These are phyloP conservation scores for Phytopythium kandeliae DNA, from an alignment of 352 stramenopile genomes.

Conservation along the genomic window DNA sequence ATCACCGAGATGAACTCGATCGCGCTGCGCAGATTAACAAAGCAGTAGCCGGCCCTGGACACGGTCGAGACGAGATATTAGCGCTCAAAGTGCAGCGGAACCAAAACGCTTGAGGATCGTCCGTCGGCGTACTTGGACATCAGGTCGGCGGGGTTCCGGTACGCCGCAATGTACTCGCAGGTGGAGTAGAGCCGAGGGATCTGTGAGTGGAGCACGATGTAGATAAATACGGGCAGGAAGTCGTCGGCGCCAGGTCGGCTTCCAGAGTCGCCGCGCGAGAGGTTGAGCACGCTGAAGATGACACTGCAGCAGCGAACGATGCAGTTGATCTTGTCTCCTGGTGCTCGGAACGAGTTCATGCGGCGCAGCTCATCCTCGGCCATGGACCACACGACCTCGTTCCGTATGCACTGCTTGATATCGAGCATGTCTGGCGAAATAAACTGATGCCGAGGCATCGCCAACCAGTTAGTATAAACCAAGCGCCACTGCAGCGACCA, in stretches of 20 bases:
- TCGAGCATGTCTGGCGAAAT: conserved; percentile 87
- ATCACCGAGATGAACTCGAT: conserved; percentile 89
- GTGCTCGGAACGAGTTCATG: conserved; percentile 84
- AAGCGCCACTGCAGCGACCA: conserved; percentile 3
- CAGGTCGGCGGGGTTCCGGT: conserved; percentile 82
- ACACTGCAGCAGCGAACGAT: conserved; percentile 85
- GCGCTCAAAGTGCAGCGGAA: not conserved
- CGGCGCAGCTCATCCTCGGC: conserved; percentile 84
- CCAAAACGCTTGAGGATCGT: not conserved
- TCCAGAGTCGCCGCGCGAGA: conserved; percentile 59
- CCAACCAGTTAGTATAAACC: not conserved
- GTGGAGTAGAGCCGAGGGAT: conserved; percentile 86
- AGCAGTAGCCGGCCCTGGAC: conserved; percentile 84
- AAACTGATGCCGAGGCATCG: conserved; percentile 23
- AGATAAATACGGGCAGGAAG: conserved; percentile 92
- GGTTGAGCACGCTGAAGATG: conserved; percentile 87
- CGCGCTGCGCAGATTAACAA: conserved; percentile 88
- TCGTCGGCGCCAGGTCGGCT: conserved; percentile 82
- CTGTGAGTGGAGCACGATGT: conserved; percentile 87
- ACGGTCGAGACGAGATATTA: conserved; percentile 3
- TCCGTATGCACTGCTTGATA: conserved; percentile 87
- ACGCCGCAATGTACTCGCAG: conserved; percentile 89
- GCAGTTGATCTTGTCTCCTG: conserved; percentile 89
- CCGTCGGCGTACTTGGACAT: conserved; percentile 78
- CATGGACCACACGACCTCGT: conserved; percentile 88